Base-by-base conservation (phyloP, 2,329 filamentous ascomycete species). In the Colletotrichum sp. region DNA sequence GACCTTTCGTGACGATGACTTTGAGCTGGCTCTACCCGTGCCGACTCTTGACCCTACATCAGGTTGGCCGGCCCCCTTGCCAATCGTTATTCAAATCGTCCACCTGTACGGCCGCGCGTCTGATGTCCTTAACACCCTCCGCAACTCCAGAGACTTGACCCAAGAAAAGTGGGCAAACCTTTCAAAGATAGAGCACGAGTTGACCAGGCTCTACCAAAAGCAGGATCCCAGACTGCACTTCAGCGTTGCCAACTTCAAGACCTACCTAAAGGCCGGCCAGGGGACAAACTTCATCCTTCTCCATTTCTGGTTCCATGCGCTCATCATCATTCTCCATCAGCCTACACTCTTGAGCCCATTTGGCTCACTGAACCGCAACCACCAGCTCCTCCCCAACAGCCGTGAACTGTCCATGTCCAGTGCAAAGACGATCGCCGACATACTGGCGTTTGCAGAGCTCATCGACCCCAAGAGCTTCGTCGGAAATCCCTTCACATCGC, bases 401-500 rank as follows among this genome's bases (percentile, higher is more conserved):
- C 92, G 94, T 71, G 95, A 97, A 82, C 83, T 93, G 7, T 95
- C 94, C 76, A 96, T 96, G 93, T 96, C 94, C 16, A 96, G 95
- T 28, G 96, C 95, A 15, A 98, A 97, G 85, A 97, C 95, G 0
- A 97, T 98, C 76, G 95, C 95, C 38, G 95, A 98, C 79, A 98
- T 98, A 18, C 85, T 97, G 10, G 93, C 94, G 1, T 97, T 97
- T 83, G 94, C 95, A 1, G 95, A 97, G 81, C 86, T 97, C 12
- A 95, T 97, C 67, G 95, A 97, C 82, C 92, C 94, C 0, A 96
- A 95, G 82, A 96, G 95, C 79, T 95, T 96, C 71, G 93, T 96
- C 38, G 95, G 95, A 2, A 98, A 97, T 75, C 95, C 95, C 0
- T 98, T 98, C 78, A 97, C 95, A 0, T 95, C 94, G 64, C 95